Evolutionary conservation across 1,284 basidiomycete species (phyloP).

Genomic region (Leccinum solheimii): DNA sequence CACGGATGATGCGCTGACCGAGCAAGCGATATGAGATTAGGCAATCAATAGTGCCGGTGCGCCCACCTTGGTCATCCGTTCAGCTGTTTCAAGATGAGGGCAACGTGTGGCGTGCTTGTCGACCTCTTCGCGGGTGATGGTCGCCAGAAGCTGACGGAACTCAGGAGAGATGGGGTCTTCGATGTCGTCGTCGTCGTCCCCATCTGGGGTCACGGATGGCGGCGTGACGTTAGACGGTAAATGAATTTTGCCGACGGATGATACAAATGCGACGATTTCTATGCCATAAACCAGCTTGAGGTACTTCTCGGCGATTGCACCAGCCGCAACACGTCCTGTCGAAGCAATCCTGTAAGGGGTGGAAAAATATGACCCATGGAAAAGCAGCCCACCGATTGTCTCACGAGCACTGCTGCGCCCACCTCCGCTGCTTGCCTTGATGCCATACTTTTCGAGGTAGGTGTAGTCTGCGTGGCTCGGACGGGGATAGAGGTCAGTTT

Average conservation of each 20-base stretch:
- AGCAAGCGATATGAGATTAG: conserved; percentile 10
- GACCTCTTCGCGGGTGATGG: conserved; percentile 84
- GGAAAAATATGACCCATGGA: not conserved
- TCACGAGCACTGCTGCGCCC: conserved; percentile 94
- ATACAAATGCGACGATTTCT: conserved; percentile 97
- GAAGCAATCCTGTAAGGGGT: conserved; percentile 9
- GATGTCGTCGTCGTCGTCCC: conserved; percentile 71
- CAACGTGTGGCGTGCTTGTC: conserved; percentile 90
- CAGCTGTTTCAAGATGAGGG: conserved; percentile 85
- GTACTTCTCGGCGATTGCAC: conserved; percentile 97
- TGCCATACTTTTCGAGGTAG: conserved; percentile 96
- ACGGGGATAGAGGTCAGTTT: conserved; percentile 96
- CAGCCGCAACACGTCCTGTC: conserved; percentile 91
- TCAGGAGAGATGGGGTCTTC: conserved; percentile 83
- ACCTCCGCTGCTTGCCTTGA: conserved; percentile 97
- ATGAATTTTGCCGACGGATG: conserved; percentile 91
- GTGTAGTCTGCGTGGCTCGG: conserved; percentile 99
- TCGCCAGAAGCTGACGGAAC: conserved; percentile 79
- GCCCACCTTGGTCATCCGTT: conserved; percentile 84
- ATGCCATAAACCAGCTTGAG: conserved; percentile 86
- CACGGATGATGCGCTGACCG: conserved; percentile 84
- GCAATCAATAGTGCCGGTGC: conserved; percentile 6
- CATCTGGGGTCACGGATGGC: conserved; percentile 41
- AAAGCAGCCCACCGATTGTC: conserved; percentile 74
- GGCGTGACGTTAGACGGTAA: conserved; percentile 58